These are phyloP conservation scores for Lachancea waltii DNA, from an alignment of 805 yeast genomes.

Conservation along the genomic window DNA sequence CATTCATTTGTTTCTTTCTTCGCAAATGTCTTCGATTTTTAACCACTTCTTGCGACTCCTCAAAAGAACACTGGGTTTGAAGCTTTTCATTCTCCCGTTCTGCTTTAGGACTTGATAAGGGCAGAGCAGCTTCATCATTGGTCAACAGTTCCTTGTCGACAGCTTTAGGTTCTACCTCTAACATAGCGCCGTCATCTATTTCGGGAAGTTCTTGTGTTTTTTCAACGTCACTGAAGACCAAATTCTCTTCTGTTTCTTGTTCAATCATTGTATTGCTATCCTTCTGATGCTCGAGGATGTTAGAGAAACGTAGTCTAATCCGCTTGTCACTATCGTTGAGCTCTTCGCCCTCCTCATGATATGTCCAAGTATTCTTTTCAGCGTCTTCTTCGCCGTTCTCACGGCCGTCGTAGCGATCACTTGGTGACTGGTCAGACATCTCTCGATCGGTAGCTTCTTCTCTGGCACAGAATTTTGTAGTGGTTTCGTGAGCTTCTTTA, in stretches of 20 bases:
- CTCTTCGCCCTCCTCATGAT: background rate
- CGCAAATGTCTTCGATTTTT: slow-evolving; percentile 10
- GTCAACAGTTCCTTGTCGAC: background rate
- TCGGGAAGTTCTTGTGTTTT: slow-evolving; percentile 29
- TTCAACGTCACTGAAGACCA: slow-evolving; percentile 23
- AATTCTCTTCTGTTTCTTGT: slow-evolving; percentile 6
- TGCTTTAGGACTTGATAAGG: too few species aligned
- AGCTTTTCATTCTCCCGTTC: too few species aligned
- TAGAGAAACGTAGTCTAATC: slow-evolving; percentile 6
- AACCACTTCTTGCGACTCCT: slow-evolving; percentile 20
- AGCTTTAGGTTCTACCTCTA: background rate
- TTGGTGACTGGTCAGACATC: too few species aligned
- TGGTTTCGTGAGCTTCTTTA: too few species aligned
- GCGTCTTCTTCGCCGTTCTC: too few species aligned
- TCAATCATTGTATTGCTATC: background rate
- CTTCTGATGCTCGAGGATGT: slow-evolving; percentile 1
- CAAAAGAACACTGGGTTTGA: slow-evolving; percentile 2
- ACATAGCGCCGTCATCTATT: slow-evolving; percentile 15
- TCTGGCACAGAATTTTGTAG: too few species aligned
- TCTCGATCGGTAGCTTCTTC: too few species aligned
- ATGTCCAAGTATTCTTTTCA: too few species aligned
- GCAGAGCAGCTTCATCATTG: too few species aligned
- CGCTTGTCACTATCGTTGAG: slow-evolving; percentile 5
- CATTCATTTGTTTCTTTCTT: slow-evolving; percentile 7
- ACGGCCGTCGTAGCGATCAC: too few species aligned